Evolutionary conservation across 140 eudicot species (phyloP), one percentile per base, ranked within the genome.

Genomic region (Flaveria floridana): DNA sequence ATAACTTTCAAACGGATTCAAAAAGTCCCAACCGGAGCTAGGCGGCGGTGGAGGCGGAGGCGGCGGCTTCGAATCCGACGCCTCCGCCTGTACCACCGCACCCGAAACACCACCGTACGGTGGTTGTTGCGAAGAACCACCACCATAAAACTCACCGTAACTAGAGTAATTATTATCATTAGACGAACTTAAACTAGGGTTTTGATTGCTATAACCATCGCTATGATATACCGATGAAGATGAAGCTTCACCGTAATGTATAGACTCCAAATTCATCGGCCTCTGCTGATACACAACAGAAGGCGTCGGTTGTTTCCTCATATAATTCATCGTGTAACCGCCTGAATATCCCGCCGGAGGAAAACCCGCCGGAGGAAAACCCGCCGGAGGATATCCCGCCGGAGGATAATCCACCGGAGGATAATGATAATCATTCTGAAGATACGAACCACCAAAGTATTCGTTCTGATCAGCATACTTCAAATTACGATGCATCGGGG

Each of bases 31-130:
- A 13, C 85, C 23, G 0, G 98, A 86, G 46, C 82, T 70, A 30
- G 85, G 47, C 6, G 88, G 85, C n/a, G 98, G 89, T 0, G 92
- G 82, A 0, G 98, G 96, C 1, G 98, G 97, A 0, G 91, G 89
- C 10, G 84, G 81, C 23, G 77, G 72, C 8, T 87, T 78, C 47
- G 81, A 75, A 5, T 86, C 79, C 5, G 89, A 78, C 37, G 30
- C 62, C 57, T 34, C 72, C 56, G 79, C 20, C 20, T 34, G 41
- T 34, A 68, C 41, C n/a, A 47, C 79, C 23, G 70, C 25, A 16
- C 34, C 7, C 1, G 41, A 34, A 34, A 34, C 41, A 34, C 41
- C 41, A 6, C 77, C 79, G 75, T 75, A 76, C 39, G 80, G 73
- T 16, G 84, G 79, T 2, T 71, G 80, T 37, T 25, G 76, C 2